Evolutionary conservation across 23 red algal species (phyloP).

Genomic region (Gracilariopsis chorda): DNA sequence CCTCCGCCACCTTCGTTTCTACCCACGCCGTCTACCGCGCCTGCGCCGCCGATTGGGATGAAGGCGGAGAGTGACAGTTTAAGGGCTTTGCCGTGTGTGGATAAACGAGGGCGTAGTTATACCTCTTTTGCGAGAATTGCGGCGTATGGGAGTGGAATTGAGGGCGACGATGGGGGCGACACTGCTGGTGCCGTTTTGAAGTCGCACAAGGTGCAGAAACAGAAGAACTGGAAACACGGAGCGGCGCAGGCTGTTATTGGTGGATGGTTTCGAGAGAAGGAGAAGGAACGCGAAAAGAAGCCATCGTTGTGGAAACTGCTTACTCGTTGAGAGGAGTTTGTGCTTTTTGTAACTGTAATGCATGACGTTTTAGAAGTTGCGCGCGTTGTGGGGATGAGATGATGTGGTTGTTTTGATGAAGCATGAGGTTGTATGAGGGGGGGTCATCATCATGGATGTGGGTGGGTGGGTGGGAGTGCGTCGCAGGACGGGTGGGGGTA

Average conservation of each 20-base stretch:
- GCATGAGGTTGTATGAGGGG: no score
- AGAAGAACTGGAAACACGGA: neutral
- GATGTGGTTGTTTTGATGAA: no score
- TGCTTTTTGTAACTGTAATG: no score
- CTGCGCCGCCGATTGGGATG: neutral
- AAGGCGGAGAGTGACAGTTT: neutral
- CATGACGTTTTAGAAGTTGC: no score
- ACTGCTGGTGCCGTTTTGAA: neutral
- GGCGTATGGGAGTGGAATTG: neutral
- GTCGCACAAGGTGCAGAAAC: neutral
- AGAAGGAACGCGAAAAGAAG: neutral
- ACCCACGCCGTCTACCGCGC: neutral
- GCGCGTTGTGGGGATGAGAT: no score
- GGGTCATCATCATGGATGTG: no score
- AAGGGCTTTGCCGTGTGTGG: neutral
- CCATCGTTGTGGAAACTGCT: slow-evolving; percentile 36
- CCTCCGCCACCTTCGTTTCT: neutral
- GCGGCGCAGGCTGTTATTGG: neutral
- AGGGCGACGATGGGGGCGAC: neutral
- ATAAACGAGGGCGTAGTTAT: slow-evolving; percentile 23
- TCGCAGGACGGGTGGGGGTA: no score
- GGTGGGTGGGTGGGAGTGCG: no score
- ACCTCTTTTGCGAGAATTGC: neutral
- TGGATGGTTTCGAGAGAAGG: neutral
- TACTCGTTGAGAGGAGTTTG: slow-evolving; percentile 39